Evolutionary conservation across 805 yeast genomes (phyloP).

Genomic region (Metschnikowia lochheadii): DNA sequence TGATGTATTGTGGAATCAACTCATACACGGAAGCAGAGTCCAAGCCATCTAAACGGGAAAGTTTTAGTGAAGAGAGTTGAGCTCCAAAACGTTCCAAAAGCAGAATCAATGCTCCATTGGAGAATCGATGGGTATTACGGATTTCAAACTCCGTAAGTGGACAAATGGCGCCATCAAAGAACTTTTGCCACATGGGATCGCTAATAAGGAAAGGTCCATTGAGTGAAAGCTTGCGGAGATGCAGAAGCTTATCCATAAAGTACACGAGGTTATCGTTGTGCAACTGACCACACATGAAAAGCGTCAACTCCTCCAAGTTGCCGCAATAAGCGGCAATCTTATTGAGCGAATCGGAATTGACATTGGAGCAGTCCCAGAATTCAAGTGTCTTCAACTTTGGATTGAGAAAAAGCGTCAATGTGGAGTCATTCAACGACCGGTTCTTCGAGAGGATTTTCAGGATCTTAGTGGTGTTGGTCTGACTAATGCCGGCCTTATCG

Average conservation of each 20-base stretch:
- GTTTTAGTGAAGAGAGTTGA: conserved; percentile 50
- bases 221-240: conserved; percentile 53
- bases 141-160: conserved; percentile 58
- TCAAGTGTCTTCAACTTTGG: conserved; percentile 54
- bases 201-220: conserved; percentile 90
- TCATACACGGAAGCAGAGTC: conserved; percentile 54
- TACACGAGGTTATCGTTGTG: conserved; percentile 72
- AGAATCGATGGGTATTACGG: conserved; percentile 79
- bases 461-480: conserved; percentile 63
- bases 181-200: conserved; percentile 71
- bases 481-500: conserved; percentile 72
- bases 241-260: conserved; percentile 52
- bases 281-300: conserved; percentile 91
- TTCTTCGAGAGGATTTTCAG: conserved; percentile 76
- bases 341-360: conserved; percentile 60
- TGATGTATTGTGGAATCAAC: conserved; percentile 59
- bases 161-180: conserved; percentile 56
- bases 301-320: conserved; percentile 54
- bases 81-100: conserved; percentile 57
- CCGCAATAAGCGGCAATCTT: conserved; percentile 80
- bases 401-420: conserved; percentile 69
- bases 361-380: conserved; percentile 90
- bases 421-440: conserved; percentile 69
- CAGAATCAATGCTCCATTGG: conserved; percentile 58
- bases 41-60: conserved; percentile 73